Base-by-base conservation (phyloP, 495 filamentous ascomycete species). In the Ascodesmis nigricans region DNA sequence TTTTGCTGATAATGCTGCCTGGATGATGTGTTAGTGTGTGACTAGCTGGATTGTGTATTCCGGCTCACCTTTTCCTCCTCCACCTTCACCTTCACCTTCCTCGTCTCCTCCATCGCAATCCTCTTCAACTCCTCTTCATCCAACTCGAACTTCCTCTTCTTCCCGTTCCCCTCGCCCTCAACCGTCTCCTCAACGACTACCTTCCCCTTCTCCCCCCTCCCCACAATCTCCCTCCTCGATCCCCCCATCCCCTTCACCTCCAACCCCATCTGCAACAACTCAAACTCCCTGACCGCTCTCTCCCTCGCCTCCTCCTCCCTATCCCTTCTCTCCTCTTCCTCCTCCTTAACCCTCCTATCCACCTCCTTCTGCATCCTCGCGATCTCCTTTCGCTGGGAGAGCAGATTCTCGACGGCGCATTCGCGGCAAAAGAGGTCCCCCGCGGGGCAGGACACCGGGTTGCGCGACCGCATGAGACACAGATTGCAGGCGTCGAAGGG, bases 341-440 rank as follows among this genome's bases (percentile, higher is more conserved):
- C 55, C 11, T 72, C 66, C 39, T 55, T 54, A 37, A 60, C 54
- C 41, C 66, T 60, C 28, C 59, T 54, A 49, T 79, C 78, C 27
- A 62, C 56, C 27, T 70, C 64, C 38, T 66, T 69, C 48, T 82
- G 79, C 9, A 75, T 43, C 0, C 87, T 65, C 49, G 84, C 90
- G 46, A 95, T 91, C 53, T 93, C 90, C 55, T 87, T 78, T 41
- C 78, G 67, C 55, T 97, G 87, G 4, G 79, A 67, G 1, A 97
- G 64, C 26, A 97, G 71, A 50, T 93, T 91, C 46, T 58, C 78
- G 18, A 93, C 69, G 6, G 83, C 82, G 57, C 87, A 97, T 55
- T 97, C 87, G 38, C 81, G 68, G 49, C 87, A 97, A 58, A 95
- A 95, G n/a, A 97, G 64, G 52, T 95, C 82, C 31, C 84, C 87